Evolutionary conservation across 1,284 basidiomycete genomes (phyloP).

Genomic region (Moesziomyces sp.): DNA sequence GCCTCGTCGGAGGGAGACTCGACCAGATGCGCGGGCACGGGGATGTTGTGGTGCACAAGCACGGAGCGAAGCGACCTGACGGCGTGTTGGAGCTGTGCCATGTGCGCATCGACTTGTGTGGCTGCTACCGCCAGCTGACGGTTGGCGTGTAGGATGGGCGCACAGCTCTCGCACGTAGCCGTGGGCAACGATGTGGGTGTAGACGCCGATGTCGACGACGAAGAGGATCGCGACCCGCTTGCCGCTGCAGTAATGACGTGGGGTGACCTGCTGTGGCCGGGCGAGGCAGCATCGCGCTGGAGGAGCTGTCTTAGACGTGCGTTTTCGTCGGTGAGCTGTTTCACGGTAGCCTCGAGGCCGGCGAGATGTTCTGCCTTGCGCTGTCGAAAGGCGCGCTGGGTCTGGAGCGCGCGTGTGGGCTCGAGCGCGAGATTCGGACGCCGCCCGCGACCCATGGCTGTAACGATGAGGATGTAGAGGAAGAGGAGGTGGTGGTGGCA

Average conservation of each 20-base stretch:
- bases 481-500: no score
- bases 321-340: constrained; percentile 34
- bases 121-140: constrained; percentile 25
- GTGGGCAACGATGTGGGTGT: not conserved
- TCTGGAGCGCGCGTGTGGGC: constrained; percentile 49
- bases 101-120: constrained; percentile 16
- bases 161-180: constrained; percentile 17
- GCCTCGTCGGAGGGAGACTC: not conserved
- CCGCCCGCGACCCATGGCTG: constrained; percentile 47
- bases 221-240: not conserved
- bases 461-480: no score
- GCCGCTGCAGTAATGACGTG: no score
- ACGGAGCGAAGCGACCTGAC: constrained; percentile 22
- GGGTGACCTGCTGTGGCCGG: constrained; percentile 1
- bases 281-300: not conserved
- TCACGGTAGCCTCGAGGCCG: constrained; percentile 31
- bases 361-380: constrained; percentile 51
- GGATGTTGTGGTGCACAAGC: constrained; percentile 17
- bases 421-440: constrained; percentile 49
- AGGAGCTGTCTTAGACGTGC: constrained; percentile 19
- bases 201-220: not conserved
- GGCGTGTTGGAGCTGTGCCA: constrained; percentile 16
- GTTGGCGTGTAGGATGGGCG: constrained; percentile 15
- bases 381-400: constrained; percentile 52
- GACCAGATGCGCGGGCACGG: constrained; percentile 4